These are phyloP conservation scores for Hevea brasiliensis DNA, from an alignment of 345 rosid genomes.

Conservation along the genomic window DNA sequence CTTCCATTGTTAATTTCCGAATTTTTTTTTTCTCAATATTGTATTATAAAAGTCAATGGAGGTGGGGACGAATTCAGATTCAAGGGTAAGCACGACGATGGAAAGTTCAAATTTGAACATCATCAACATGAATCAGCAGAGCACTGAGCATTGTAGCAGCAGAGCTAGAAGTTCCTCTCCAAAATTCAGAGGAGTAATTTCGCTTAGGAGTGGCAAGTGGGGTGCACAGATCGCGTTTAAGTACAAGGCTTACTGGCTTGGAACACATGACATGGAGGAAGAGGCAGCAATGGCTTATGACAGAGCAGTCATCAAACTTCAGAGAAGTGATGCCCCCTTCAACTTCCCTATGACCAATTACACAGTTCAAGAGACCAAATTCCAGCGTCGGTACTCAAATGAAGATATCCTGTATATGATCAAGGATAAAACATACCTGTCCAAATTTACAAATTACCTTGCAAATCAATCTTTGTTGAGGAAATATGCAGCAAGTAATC, in stretches of 20 bases:
- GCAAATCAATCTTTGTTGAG: background rate
- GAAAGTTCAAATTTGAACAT: background rate
- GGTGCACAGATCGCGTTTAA: conserved; percentile 27
- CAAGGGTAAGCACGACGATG: background rate
- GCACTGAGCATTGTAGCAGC: background rate
- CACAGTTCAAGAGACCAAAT: conserved; percentile 19
- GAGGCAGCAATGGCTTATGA: conserved; percentile 37
- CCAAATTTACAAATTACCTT: background rate
- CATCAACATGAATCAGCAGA: background rate
- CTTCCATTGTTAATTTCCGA: background rate
- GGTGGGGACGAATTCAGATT: background rate
- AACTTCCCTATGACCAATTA: conserved; percentile 17
- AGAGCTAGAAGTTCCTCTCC: background rate
- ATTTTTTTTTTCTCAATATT: background rate
- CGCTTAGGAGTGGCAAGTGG: conserved; percentile 27
- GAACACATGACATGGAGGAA: conserved; percentile 23
- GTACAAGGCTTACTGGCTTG: conserved; percentile 30
- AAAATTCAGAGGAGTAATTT: conserved; percentile 27
- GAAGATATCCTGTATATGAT: conserved; percentile 24
- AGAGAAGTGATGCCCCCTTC: conserved; percentile 18
- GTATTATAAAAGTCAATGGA: background rate
- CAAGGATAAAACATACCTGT: conserved; percentile 20
- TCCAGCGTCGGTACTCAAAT: conserved; percentile 16
- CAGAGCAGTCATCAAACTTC: conserved; percentile 33
- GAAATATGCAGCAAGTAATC: background rate